A percentile compares a stretch with the other conserved stretches of the same genome.
Evolutionary conservation across 2,329 filamentous ascomycete species (phyloP).

Genomic region (Ceratocystis eucalypticola): DNA sequence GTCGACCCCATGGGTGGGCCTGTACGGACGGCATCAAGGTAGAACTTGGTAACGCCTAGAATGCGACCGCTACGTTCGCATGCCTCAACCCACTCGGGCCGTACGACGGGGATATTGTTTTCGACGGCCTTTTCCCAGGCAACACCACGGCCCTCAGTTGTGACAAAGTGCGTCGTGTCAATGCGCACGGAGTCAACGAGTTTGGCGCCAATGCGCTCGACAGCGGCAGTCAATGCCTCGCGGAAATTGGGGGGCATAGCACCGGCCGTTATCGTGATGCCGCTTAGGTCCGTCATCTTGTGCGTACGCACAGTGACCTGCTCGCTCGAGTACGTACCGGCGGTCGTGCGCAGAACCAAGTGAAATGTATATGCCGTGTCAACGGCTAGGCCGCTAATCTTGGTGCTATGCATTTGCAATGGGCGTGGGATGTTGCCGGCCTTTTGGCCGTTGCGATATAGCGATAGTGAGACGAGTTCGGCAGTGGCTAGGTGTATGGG

Average conservation of each 20-base stretch:
- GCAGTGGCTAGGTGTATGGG: constrained; percentile 86
- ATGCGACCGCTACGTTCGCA: constrained; percentile 88
- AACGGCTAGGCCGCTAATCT: constrained; percentile 91
- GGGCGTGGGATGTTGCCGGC: constrained; percentile 87
- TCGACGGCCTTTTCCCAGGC: constrained; percentile 95
- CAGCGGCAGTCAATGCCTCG: constrained; percentile 59
- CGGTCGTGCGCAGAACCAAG: constrained; percentile 76
- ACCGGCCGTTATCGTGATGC: constrained; percentile 87
- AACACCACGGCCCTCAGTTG: constrained; percentile 77
- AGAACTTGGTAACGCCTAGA: constrained; percentile 88
- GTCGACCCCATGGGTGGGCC: constrained; percentile 31
- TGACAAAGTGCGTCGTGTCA: constrained; percentile 97
- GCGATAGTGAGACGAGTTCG: constrained; percentile 72
- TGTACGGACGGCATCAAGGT: constrained; percentile 62
- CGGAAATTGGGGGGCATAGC: constrained; percentile 60
- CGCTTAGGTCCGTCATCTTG: constrained; percentile 95
- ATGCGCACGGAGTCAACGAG: constrained; percentile 82
- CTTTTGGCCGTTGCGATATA: constrained; percentile 94
- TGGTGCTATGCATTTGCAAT: constrained; percentile 79
- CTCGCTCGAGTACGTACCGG: constrained; percentile 74
- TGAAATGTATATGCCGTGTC: constrained; percentile 95
- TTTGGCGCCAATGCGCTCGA: constrained; percentile 85
- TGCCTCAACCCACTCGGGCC: constrained; percentile 95
- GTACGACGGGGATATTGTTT: constrained; percentile 93
- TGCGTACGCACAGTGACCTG: constrained; percentile 79